These are phyloP conservation scores for Phialemonium atrogriseum DNA, from an alignment of 2,329 filamentous ascomycete genomes.

Conservation along the genomic window DNA sequence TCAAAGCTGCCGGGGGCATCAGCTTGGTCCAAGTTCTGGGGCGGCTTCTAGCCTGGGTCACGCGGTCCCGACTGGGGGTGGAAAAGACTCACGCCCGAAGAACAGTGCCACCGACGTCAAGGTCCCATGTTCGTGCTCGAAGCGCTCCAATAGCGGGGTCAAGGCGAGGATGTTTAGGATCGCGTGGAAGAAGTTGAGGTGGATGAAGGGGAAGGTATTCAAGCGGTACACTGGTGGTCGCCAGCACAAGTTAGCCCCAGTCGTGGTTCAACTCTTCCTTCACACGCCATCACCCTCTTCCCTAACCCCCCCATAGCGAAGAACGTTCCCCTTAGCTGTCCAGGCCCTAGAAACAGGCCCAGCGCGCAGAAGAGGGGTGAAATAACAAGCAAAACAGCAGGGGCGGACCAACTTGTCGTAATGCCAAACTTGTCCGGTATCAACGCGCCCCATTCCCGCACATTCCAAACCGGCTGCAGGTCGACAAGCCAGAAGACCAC, in stretches of 20 bases:
- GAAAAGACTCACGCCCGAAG: conserved; percentile 83
- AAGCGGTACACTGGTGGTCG: conserved; percentile 70
- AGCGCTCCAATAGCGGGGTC: conserved; percentile 83
- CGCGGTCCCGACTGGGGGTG: too few relatives aligned
- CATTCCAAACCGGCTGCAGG: conserved; percentile 61
- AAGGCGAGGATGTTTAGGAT: conserved; percentile 72
- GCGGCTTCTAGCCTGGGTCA: neutral
- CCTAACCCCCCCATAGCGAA: too few relatives aligned
- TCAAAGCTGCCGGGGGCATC: too few relatives aligned
- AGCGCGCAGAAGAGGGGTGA: neutral
- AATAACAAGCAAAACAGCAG: neutral
- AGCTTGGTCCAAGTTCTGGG: conserved; percentile 6
- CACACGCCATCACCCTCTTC: too few relatives aligned
- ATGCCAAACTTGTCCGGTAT: conserved; percentile 69
- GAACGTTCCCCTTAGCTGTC: too few relatives aligned
- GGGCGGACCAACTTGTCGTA: conserved; percentile 51
- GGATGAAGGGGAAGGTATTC: conserved; percentile 86
- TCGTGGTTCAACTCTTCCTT: too few relatives aligned
- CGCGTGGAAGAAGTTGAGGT: conserved; percentile 72
- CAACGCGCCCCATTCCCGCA: conserved; percentile 70
- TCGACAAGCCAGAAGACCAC: conserved; percentile 60
- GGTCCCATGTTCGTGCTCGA: conserved; percentile 88
- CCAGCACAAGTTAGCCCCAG: neutral
- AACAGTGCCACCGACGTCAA: conserved; percentile 82
- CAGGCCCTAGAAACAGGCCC: too few relatives aligned